Base-by-base conservation (phyloP, 495 filamentous ascomycete genomes). In the Elasticomyces elasticus region DNA sequence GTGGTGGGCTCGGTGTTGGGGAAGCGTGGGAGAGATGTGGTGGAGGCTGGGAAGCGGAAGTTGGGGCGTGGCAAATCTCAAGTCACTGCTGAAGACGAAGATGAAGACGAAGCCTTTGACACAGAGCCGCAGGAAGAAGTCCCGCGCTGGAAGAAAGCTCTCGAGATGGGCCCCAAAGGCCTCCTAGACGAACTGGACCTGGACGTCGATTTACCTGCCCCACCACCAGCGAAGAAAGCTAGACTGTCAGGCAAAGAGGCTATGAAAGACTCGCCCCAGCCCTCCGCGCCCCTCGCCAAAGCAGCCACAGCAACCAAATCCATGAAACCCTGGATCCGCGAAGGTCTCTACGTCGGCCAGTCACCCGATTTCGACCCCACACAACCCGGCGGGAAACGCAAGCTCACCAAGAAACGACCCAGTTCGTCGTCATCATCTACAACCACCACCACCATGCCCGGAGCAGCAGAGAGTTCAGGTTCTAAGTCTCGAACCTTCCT, bases 301-400 rank as follows among this genome's bases (percentile, higher is more conserved):
- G 53, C 44, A 20, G 17, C 31, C 2, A 31, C 55, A 24, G n/a
- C 50, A 28, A 35, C 42, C 42, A 54, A 61, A n/a, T 56, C 55
- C 44, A 60, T 35, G 23, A 69, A 71, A 55, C 54, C 79, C 33
- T 96, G 86, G 82, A 64, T 90, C 46, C 71, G 76, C 51, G 83
- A 88, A 62, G 91, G 91, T 1, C 69, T 98, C n/a, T 98, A 94
- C 63, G 79, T 87, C 3, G 92, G 91, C 17, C 92, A 96, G 63
- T 78, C 86, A 28, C 76, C 77, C 0, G 56, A 77, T 1, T 79
- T 85, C 52, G 72, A 86, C 49, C 69, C 76, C 43, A 47, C 43
- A 19, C 17, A 47, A 25, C 41, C 35, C 11, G 49, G 40, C 10
- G 78, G 79, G 56, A 76, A 79, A 10, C 76, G 76, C 45, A 84